Base-by-base conservation (phyloP, 2,329 filamentous ascomycete species). In the Colletotrichum salicis region DNA sequence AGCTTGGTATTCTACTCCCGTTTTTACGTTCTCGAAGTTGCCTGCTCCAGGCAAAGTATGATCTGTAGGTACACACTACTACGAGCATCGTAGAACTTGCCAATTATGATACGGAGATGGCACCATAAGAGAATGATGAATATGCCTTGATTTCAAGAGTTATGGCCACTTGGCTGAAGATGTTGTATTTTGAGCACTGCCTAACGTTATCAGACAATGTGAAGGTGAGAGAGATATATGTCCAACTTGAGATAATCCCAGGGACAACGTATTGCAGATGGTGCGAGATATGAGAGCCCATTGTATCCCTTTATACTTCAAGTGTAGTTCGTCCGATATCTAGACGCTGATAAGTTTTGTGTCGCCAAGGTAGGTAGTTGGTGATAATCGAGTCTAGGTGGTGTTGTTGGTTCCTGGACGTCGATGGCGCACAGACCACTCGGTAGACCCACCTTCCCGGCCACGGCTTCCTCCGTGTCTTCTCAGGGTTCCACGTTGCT, bases 401-500 rank as follows among this genome's bases (percentile, higher is more conserved):
- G 33, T 24, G 59, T 22, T 35, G n/a, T 33, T 57, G 59, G 29
- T n/a, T 51, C 15, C 37, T 35, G 13, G 33, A 61, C 51, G 24
- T 52, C 6, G 2, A 29, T 10, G 29, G 5, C 6, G 70, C 70
- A 72, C 70, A 33, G 70, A 35, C 70, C 70, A 72, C 12, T 2
- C 0, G 1, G 0, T 5, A 4, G 61, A 48, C 19, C 61, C 70
- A 69, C 66, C 22, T 55, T 61, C 33, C 48, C 55, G 51, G 54
- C 58, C 60, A 48, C 41, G 70, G 70, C 66, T 60, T 70, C 86
- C 87, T 11, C 88, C 88, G 0, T 87, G 87, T 27, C 82, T 71
- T 65, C 81, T 83, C 13, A 90, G 79, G 22, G 76, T 79, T 90
- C 86, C 11, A 90, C 84, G 73, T 90, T 90, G 2, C 75, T 76